Conservation (phyloP, 2,329 filamentous ascomycete genomes). For the Talaromyces sp. region DNA sequence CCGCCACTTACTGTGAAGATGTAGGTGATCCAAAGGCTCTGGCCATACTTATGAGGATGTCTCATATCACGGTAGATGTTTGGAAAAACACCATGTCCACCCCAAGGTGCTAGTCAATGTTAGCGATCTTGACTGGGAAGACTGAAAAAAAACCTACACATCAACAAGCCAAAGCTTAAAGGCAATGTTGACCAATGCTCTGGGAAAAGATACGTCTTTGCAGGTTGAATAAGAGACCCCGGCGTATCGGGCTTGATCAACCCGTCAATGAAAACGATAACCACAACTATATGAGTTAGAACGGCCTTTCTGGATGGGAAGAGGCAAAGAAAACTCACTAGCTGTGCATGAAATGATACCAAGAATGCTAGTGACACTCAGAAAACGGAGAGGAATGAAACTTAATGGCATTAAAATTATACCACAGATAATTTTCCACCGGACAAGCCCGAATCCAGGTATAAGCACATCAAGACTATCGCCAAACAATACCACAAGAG, state of each 20-base stretch:
- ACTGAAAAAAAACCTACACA: constrained; percentile 49
- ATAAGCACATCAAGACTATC: constrained; percentile 80
- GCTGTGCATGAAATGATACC: constrained; percentile 87
- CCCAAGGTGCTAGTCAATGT: constrained; percentile 54
- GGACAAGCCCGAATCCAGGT: constrained; percentile 61
- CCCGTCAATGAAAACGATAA: constrained; percentile 80
- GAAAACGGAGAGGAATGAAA: constrained; percentile 74
- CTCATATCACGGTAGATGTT: constrained; percentile 78
- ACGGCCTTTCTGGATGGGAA: background rate
- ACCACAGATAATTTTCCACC: constrained; percentile 85
- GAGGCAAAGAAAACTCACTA: constrained; percentile 56
- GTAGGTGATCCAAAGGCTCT: constrained; percentile 75
- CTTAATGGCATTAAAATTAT: constrained; percentile 74
- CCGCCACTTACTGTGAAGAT: constrained; percentile 63
- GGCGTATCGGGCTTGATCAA: constrained; percentile 72
- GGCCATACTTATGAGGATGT: constrained; percentile 75
- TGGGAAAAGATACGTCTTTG: constrained; percentile 75
- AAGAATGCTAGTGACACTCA: constrained; percentile 87
- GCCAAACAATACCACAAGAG: constrained; percentile 85
- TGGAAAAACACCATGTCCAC: constrained; percentile 72
- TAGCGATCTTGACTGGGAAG: constrained; percentile 11
- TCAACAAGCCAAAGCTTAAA: constrained; percentile 82
- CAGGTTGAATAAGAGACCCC: constrained; percentile 78
- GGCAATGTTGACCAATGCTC: constrained; percentile 82
- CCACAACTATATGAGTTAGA: constrained; percentile 60